phyloP scores from a whole-genome alignment of 2,329 filamentous ascomycete species.

The Colletotrichum karsti region DNA sequence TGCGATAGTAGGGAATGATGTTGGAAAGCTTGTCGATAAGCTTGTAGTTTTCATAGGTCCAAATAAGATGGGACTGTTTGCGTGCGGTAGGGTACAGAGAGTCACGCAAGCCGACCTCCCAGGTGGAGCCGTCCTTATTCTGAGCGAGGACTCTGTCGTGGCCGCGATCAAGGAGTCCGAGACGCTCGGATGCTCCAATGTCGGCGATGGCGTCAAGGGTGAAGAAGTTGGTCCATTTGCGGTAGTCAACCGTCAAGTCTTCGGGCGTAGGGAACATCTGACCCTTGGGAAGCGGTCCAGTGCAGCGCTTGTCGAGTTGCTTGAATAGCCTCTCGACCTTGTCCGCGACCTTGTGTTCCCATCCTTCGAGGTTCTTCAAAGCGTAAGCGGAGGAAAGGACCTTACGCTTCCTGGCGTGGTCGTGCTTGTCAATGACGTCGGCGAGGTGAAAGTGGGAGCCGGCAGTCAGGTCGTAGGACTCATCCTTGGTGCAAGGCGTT shows the following conservation, averaged over 20 bases:
- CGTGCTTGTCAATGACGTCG: slow-evolving; percentile 59
- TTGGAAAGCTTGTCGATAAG: slow-evolving; percentile 55
- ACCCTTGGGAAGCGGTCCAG: slow-evolving; percentile 41
- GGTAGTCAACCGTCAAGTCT: slow-evolving; percentile 58
- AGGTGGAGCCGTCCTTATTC: slow-evolving; percentile 53
- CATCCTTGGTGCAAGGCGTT: slow-evolving; percentile 58
- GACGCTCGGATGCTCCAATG: slow-evolving; percentile 60
- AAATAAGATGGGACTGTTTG: slow-evolving; percentile 59
- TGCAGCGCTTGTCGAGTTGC: slow-evolving; percentile 52
- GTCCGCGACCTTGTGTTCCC: slow-evolving; percentile 64
- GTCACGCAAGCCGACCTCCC: slow-evolving; percentile 56
- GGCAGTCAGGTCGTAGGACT: slow-evolving; percentile 52
- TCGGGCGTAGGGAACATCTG: slow-evolving; percentile 35
- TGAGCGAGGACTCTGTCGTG: slow-evolving; percentile 52
- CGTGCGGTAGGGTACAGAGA: slow-evolving; percentile 58
- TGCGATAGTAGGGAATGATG: slow-evolving; percentile 52
- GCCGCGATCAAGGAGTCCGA: slow-evolving; percentile 60
- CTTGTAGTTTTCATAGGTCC: slow-evolving; percentile 60
- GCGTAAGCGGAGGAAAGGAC: slow-evolving; percentile 60
- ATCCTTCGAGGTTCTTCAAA: slow-evolving; percentile 60
- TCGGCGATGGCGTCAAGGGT: slow-evolving; percentile 65
- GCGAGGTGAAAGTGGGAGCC: slow-evolving; percentile 61
- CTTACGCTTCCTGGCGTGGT: slow-evolving; percentile 60
- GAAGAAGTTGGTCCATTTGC: slow-evolving; percentile 63
- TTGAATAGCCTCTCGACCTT: slow-evolving; percentile 54